Base-by-base conservation (phyloP, 768 basidiomycete species). In the Suillus clintonianus region DNA sequence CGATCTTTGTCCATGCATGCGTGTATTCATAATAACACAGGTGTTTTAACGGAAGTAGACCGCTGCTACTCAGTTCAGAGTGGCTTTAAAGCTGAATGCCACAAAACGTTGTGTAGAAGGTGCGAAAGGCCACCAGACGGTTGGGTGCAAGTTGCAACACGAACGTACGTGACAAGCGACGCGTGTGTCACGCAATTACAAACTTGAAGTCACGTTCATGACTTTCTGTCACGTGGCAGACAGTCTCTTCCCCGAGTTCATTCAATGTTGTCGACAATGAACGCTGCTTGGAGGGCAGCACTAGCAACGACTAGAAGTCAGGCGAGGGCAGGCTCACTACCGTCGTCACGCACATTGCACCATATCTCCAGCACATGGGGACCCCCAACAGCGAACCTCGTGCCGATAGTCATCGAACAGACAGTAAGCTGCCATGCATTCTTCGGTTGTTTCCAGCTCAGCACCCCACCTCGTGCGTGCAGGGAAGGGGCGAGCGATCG, bases 391-490 rank as follows among this genome's bases (percentile, higher is more conserved):
- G 82, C 85, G 34, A 86, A 83, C 75, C 83, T 97, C 57, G 93
- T 97, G 24, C 94, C 94, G 41, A 95, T 95, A 51, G 94, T 97
- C 61, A 92, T 97, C 66, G 94, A 97, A 71, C 94, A 95, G 76
- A 95, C 94, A 27, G 93, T 94, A 69, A 69, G 80, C 67, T 13
- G 34, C 11, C n/a, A 15, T 62, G 32, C 45, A 61, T 41, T 67
- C 63, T 62, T 43, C 13, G 51, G 59, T 61, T 47, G 42, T 54
- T 59, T 17, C 22, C 22, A 22, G 45, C 68, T 75, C 67, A 73
- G 15, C 36, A 56, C 37, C 9, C 55, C 22, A 17, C 58, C 50
- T 61, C 68, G 50, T 63, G 55, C 62, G 58, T 59, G 4, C 68
- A 93, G 91, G 91, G 90, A 53, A 85, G 93, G 70, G 92, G 93